Evolutionary conservation across 2,329 filamentous ascomycete genomes (phyloP).

Genomic region (Fusarium zealandicum): DNA sequence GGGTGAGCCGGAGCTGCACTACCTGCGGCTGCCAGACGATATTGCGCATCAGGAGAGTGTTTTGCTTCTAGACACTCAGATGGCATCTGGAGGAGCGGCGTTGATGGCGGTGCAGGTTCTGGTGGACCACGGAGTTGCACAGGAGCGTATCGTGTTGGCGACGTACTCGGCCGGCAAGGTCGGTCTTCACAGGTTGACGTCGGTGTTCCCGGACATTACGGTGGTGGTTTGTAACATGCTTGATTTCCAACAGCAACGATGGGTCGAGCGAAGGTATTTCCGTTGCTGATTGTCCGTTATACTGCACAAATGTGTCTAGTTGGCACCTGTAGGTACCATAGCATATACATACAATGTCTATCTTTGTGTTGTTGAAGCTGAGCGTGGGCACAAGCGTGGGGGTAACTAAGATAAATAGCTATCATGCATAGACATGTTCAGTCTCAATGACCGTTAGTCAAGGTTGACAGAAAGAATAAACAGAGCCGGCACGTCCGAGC

Average conservation of each 20-base stretch:
- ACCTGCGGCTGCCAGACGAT: conserved; percentile 77
- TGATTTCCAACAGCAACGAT: conserved; percentile 82
- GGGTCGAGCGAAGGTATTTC: conserved; percentile 90
- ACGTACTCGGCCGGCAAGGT: conserved; percentile 89
- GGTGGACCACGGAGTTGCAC: conserved; percentile 87
- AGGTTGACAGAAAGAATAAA: neutral
- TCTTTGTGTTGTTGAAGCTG: neutral
- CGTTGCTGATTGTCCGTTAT: conserved; percentile 66
- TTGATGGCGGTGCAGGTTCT: conserved; percentile 97
- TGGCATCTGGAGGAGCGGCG: conserved; percentile 84
- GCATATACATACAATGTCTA: conserved; percentile 9
- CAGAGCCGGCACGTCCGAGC: too few species aligned
- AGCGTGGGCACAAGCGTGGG: neutral
- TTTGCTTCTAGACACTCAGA: conserved; percentile 88
- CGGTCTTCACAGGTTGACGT: conserved; percentile 83
- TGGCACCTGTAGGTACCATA: conserved; percentile 3
- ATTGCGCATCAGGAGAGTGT: conserved; percentile 81
- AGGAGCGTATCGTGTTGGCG: conserved; percentile 87
- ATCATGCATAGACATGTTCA: neutral
- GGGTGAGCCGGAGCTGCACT: conserved; percentile 92
- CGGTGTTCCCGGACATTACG: conserved; percentile 86
- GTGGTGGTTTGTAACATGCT: conserved; percentile 86
- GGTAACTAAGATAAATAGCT: neutral
- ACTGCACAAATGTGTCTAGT: neutral
- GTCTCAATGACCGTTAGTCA: conserved; percentile 4